Percentiles rank a stretch among this genome's conserved stretches.
phyloP scores from a whole-genome alignment of 495 filamentous ascomycete genomes.

The Trichoderma parareesei region DNA sequence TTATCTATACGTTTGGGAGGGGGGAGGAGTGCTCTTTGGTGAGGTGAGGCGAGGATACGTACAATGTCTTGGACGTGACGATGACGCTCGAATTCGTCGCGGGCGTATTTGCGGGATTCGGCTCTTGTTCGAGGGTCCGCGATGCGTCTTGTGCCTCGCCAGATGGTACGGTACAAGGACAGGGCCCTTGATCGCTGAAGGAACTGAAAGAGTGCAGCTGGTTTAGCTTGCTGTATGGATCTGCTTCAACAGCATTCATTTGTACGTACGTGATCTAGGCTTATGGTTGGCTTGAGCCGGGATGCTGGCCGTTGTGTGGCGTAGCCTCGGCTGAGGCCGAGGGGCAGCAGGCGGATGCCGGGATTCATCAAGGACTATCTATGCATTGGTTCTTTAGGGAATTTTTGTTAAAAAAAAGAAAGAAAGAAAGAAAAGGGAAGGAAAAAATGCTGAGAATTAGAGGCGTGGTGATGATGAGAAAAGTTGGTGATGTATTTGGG shows the following conservation, averaged over 20 bases:
- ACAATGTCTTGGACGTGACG: constrained; percentile 62
- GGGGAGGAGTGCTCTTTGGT: background rate
- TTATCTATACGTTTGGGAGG: background rate
- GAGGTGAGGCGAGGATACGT: constrained; percentile 19
- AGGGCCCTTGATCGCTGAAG: constrained; percentile 48
- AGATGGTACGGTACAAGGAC: constrained; percentile 49
- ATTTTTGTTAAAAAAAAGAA: background rate
- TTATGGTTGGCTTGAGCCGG: constrained; percentile 32
- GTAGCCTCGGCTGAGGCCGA: constrained; percentile 33
- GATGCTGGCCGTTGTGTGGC: constrained; percentile 26
- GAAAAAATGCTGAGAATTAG: too few species aligned
- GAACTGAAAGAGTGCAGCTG: constrained; percentile 37
- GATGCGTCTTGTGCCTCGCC: constrained; percentile 43
- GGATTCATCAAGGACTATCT: constrained; percentile 22
- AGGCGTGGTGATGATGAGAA: background rate
- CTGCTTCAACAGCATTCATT: too few species aligned
- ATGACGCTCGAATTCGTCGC: constrained; percentile 69
- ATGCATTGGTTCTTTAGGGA: background rate
- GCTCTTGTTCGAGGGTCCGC: constrained; percentile 43
- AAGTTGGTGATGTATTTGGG: background rate
- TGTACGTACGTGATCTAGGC: constrained; percentile 41
- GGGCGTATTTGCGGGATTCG: constrained; percentile 65
- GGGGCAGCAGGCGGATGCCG: constrained; percentile 18
- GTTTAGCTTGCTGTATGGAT: constrained; percentile 10
- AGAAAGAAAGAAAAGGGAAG: background rate